A percentile compares a stretch with the other conserved stretches of the same genome.
Conservation (phyloP, 352 stramenopile species). For the Globisporangium irregulare region DNA sequence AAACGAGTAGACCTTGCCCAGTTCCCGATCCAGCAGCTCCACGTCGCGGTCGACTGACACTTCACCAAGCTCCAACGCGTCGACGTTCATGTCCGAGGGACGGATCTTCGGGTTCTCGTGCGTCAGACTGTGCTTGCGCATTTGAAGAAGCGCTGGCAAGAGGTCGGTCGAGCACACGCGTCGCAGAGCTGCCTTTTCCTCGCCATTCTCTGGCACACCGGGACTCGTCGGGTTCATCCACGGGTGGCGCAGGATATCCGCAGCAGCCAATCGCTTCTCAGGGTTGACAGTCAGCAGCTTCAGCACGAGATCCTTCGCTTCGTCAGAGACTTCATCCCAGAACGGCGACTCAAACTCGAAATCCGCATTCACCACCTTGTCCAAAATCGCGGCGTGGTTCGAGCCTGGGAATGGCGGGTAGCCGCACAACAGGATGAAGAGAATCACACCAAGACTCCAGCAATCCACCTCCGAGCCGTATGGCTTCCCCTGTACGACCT, state of each 20-base stretch:
- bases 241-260: slow-evolving; percentile 64
- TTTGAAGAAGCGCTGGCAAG: slow-evolving; percentile 62
- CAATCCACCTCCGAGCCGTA: slow-evolving; percentile 92
- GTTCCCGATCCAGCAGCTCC: slow-evolving; percentile 62
- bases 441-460: slow-evolving; percentile 93
- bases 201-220: slow-evolving; percentile 23
- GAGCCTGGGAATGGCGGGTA: slow-evolving; percentile 85
- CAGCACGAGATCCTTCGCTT: slow-evolving; percentile 95
- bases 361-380: slow-evolving; percentile 70
- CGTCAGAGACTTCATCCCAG: slow-evolving; percentile 93
- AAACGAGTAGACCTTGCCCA: slow-evolving; percentile 52
- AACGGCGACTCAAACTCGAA: slow-evolving; percentile 92
- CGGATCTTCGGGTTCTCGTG: slow-evolving; percentile 69
- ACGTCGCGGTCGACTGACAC: slow-evolving; percentile 58
- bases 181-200: slow-evolving; percentile 23
- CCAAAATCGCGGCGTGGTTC: slow-evolving; percentile 68
- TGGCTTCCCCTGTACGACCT: slow-evolving; percentile 86
- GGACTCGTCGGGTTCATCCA: slow-evolving; percentile 65
- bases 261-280: slow-evolving; percentile 56
- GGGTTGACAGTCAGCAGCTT: slow-evolving; percentile 91
- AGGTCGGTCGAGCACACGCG: slow-evolving; percentile 51
- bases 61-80: slow-evolving; percentile 50
- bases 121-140: slow-evolving; percentile 72
- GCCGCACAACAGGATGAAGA: slow-evolving; percentile 93
- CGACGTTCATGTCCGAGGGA: slow-evolving; percentile 72